Base-by-base conservation (phyloP, 805 yeast genomes). In the Cyberlindnera lachancei region DNA sequence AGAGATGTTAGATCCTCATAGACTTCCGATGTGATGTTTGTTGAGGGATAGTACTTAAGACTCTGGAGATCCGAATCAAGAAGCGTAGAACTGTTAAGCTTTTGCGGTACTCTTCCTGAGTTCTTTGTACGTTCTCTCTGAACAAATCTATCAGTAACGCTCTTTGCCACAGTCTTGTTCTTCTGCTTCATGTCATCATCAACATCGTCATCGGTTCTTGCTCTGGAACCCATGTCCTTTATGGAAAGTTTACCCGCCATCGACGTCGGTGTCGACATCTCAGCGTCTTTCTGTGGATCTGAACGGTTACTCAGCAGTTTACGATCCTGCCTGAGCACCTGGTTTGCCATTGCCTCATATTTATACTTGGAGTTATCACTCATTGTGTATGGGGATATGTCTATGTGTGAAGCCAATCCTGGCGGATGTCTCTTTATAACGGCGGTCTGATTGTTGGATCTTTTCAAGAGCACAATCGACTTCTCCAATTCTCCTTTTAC, bases 331-430 rank as follows among this genome's bases (percentile, higher is more conserved):
- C 67, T 60, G 18, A 78, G 64, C 39, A 84, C 90, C 61, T 78
- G 78, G 45, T 78, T 81, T 31, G 94, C 70, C 87, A 84, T 79
- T 50, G 73, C 83, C 52, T 76, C 80, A 45, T 76, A 73, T 42
- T 75, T 67, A 55, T 76, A 78, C 27, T 50, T 45, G 36, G 40
- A 37, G 27, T 48, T 46, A 16, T 45, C 49, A 15, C 45, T 24
- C 51, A 43, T 46, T 15, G 11, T 31, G 25, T 12, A 8, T n/a
- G n/a, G n/a, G n/a, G n/a, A n/a, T n/a, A n/a, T n/a, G n/a, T n/a
- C n/a, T n/a, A n/a, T n/a, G n/a, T n/a, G n/a, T n/a, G n/a, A n/a
- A n/a, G n/a, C n/a, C n/a, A n/a, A n/a, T n/a, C n/a, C n/a, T n/a
- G n/a, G n/a, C n/a, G n/a, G n/a, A n/a, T n/a, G n/a, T n/a, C n/a